phyloP scores from a whole-genome alignment of 305 asterid genomes.

The Fraxinus paxiana region DNA sequence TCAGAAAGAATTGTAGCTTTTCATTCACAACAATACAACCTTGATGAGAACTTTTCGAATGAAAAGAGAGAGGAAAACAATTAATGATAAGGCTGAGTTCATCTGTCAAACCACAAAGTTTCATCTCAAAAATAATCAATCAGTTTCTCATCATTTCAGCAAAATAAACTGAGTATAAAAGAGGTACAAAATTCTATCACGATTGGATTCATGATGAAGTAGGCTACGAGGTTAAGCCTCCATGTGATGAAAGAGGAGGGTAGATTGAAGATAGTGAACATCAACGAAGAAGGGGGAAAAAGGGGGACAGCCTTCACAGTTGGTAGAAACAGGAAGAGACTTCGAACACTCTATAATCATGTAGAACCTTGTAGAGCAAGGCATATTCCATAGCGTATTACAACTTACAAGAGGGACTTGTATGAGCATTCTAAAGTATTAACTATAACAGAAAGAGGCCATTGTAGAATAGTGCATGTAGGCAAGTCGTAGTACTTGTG shows the following conservation, averaged over 20 bases:
- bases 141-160: background rate
- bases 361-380: background rate
- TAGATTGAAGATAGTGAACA: background rate
- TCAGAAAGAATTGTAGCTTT: background rate
- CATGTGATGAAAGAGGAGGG: background rate
- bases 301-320: background rate
- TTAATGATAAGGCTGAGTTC: background rate
- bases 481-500: background rate
- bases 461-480: background rate
- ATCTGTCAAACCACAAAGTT: background rate
- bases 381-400: background rate
- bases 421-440: background rate
- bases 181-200: background rate
- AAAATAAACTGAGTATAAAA: background rate
- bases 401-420: background rate
- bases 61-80: background rate
- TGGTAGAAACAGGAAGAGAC: background rate
- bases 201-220: background rate
- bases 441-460: background rate
- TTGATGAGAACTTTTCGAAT: background rate
- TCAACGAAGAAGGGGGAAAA: background rate
- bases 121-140: background rate
- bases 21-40: background rate
- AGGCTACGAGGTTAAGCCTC: background rate
- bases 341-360: background rate